Evolutionary conservation across 768 basidiomycete species (phyloP).

Genomic region (Amanita molliuscula): DNA sequence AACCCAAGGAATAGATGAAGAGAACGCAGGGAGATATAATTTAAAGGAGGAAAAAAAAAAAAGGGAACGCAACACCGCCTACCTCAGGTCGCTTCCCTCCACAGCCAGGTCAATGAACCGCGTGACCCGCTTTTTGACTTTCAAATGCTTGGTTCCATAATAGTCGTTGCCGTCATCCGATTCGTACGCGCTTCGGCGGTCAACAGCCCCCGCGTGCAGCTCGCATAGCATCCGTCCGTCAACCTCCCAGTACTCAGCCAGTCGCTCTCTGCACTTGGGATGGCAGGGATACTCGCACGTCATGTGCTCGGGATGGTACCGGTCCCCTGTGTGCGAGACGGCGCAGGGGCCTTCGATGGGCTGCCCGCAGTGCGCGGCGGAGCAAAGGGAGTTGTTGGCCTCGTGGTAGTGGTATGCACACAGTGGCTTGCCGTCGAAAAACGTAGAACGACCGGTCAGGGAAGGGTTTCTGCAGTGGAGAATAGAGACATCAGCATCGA

Average conservation of each 20-base stretch:
- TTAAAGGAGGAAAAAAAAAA: background rate
- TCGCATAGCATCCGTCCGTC: constrained; percentile 84
- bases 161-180: constrained; percentile 12
- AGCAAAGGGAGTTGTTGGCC: constrained; percentile 82
- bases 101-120: constrained; percentile 65
- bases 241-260: constrained; percentile 86
- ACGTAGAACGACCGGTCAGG: constrained; percentile 91
- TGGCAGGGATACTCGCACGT: constrained; percentile 61
- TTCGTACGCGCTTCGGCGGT: constrained; percentile 15
- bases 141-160: constrained; percentile 25
- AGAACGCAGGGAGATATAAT: background rate
- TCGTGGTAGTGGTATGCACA: constrained; percentile 93
- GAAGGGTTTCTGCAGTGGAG: constrained; percentile 60
- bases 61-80: background rate
- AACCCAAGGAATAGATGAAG: background rate
- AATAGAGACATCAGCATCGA: background rate
- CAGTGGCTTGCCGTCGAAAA: constrained; percentile 77
- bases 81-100: constrained; percentile 16
- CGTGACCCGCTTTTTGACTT: constrained; percentile 71
- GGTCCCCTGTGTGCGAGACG: constrained; percentile 68
- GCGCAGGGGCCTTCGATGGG: constrained; percentile 94
- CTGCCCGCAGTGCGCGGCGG: constrained; percentile 65
- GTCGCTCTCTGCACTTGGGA: constrained; percentile 38
- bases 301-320: constrained; percentile 86
- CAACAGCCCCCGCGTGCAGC: constrained; percentile 44